A percentile compares a stretch with the other conserved stretches of the same genome.
Conservation (phyloP, 805 yeast genomes). For the Saturnispora ahearnii region DNA sequence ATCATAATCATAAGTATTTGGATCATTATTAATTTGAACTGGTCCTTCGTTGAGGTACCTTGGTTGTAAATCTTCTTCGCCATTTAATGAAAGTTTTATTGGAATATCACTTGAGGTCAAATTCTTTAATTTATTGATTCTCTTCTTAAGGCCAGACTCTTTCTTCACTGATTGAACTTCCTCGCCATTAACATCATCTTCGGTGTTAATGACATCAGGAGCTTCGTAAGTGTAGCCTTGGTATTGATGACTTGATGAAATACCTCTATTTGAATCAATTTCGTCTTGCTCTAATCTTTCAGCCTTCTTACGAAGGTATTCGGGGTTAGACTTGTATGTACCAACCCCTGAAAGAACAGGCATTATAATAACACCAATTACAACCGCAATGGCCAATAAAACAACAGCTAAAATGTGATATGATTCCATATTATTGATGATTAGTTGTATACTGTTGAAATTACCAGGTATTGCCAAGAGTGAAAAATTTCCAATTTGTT, state of each 20-base stretch:
- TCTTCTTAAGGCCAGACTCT: slow-evolving; percentile 5
- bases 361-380: slow-evolving; percentile 17
- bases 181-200: slow-evolving; percentile 7
- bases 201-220: slow-evolving; percentile 22
- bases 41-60: neutral
- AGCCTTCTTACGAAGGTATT: neutral
- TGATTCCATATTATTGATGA: slow-evolving; percentile 2
- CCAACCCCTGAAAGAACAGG: slow-evolving; percentile 25
- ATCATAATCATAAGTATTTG: slow-evolving; percentile 39
- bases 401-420: slow-evolving; percentile 13
- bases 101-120: slow-evolving; percentile 24
- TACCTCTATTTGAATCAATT: neutral
- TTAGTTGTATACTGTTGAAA: no score
- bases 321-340: slow-evolving; percentile 22
- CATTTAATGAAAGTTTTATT: slow-evolving; percentile 19
- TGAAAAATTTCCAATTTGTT: neutral
- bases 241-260: slow-evolving; percentile 1
- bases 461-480: neutral
- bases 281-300: neutral
- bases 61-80: slow-evolving; percentile 5
- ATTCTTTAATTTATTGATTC: slow-evolving; percentile 1
- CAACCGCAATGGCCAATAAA: slow-evolving; percentile 15
- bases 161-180: neutral
- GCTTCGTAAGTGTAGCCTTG: slow-evolving; percentile 20
- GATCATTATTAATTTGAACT: slow-evolving; percentile 24